Percentiles rank a stretch among this genome's conserved stretches.
Evolutionary conservation across 2,329 filamentous ascomycete species (phyloP).

Genomic region (Ceratocystiopsis minuta): DNA sequence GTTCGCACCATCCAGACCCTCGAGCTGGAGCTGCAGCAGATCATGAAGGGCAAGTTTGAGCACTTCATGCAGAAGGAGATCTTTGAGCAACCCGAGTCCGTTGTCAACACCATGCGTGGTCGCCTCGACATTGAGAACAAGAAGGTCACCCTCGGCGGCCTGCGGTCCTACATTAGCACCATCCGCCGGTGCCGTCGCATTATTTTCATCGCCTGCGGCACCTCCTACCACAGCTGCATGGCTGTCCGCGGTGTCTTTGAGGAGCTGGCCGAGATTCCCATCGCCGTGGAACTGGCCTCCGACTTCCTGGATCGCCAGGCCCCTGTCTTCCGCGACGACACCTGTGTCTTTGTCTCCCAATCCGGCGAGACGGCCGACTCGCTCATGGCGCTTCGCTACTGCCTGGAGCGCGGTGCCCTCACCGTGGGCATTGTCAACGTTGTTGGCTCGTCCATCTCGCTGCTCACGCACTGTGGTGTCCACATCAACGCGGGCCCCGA

Average conservation of each 20-base stretch:
- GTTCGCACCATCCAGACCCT: slow-evolving; percentile 96
- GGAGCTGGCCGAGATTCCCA: slow-evolving; percentile 94
- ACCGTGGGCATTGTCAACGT: slow-evolving; percentile 98
- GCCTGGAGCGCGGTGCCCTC: slow-evolving; percentile 87
- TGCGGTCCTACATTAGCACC: slow-evolving; percentile 89
- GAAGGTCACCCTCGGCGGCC: slow-evolving; percentile 84
- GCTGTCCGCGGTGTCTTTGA: slow-evolving; percentile 95
- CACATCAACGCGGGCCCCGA: slow-evolving; percentile 98
- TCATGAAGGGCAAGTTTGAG: slow-evolving; percentile 99
- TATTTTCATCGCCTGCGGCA: slow-evolving; percentile 98
- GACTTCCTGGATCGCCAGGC: slow-evolving; percentile 96
- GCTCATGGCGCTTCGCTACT: slow-evolving; percentile 91
- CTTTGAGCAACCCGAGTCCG: slow-evolving; percentile 98
- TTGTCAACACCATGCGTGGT: slow-evolving; percentile 99
- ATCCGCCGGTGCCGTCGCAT: slow-evolving; percentile 93
- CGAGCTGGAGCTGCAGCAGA: slow-evolving; percentile 97
- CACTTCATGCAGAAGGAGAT: slow-evolving; percentile 99
- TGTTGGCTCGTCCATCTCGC: slow-evolving; percentile 90
- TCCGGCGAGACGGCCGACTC: slow-evolving; percentile 98
- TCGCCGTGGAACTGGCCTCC: slow-evolving; percentile 88
- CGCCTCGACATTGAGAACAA: slow-evolving; percentile 88
- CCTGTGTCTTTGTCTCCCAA: slow-evolving; percentile 96
- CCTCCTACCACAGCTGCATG: slow-evolving; percentile 98
- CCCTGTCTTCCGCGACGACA: slow-evolving; percentile 97
- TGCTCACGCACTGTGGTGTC: slow-evolving; percentile 98